These are phyloP conservation scores for Apostasia shenzhenica DNA, from an alignment of 106 monocot species.

Conservation along the genomic window DNA sequence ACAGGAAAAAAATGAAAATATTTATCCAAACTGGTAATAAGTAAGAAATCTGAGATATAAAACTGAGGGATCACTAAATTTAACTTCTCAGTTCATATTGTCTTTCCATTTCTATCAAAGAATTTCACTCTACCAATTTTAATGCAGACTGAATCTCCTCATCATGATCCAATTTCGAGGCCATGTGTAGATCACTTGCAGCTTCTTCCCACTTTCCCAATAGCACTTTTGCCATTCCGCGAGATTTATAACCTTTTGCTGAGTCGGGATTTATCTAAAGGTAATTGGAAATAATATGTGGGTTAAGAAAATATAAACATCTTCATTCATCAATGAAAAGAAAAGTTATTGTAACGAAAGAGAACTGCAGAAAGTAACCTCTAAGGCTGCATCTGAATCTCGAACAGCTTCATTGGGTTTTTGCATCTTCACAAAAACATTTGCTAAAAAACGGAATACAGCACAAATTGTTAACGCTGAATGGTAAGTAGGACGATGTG, in stretches of 20 bases:
- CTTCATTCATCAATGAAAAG: neutral
- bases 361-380: constrained; percentile 32
- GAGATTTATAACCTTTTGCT: constrained; percentile 81
- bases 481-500: neutral
- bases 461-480: neutral
- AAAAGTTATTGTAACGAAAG: neutral
- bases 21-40: neutral
- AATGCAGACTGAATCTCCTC: constrained; percentile 64
- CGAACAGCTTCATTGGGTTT: constrained; percentile 87
- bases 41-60: neutral
- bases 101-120: neutral
- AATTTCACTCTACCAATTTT: constrained; percentile 34
- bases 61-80: neutral
- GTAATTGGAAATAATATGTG: neutral
- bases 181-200: constrained; percentile 64
- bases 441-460: constrained; percentile 37
- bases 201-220: constrained; percentile 84
- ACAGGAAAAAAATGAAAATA: constrained; percentile 9
- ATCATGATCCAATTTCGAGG: constrained; percentile 83
- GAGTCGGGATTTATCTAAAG: constrained; percentile 80
- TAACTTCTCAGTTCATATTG: neutral
- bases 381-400: constrained; percentile 74
- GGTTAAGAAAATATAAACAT: neutral
- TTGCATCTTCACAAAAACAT: constrained; percentile 59
- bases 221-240: constrained; percentile 81